phyloP scores from a whole-genome alignment of 495 filamentous ascomycete genomes.

The Penicillium bovifimosum region DNA sequence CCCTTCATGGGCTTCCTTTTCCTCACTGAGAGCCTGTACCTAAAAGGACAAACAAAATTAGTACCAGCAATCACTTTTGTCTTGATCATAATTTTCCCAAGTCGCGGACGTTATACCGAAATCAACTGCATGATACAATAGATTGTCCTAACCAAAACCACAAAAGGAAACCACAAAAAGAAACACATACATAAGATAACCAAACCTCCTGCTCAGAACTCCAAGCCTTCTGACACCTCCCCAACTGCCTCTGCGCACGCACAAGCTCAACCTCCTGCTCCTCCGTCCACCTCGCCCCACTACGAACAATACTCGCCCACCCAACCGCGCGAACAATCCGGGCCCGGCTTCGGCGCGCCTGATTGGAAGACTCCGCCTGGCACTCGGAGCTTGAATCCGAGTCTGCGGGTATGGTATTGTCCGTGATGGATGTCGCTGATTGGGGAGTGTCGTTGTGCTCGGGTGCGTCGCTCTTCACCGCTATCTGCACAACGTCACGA shows the following conservation, averaged over 20 bases:
- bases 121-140: background rate
- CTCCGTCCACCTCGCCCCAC: conserved; percentile 29
- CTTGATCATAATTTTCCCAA: background rate
- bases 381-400: conserved; percentile 9
- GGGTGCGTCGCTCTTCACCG: conserved; percentile 20
- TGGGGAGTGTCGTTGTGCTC: background rate
- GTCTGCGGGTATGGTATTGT: background rate
- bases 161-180: background rate
- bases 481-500: conserved; percentile 26
- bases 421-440: background rate
- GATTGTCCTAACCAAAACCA: background rate
- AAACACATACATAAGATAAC: conserved; percentile 33
- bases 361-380: background rate
- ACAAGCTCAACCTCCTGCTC: conserved; percentile 32
- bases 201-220: conserved; percentile 42
- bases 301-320: conserved; percentile 34
- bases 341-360: conserved; percentile 10
- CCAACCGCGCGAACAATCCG: conserved; percentile 24
- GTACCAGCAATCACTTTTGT: background rate
- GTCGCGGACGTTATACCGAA: background rate
- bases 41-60: conserved; percentile 9
- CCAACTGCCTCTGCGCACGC: conserved; percentile 28
- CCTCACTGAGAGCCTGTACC: conserved; percentile 34
- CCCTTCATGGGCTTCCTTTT: conserved; percentile 35
- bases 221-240: conserved; percentile 40